Conservation (phyloP, 2,329 filamentous ascomycete genomes). For the Aspergillus sp. region DNA sequence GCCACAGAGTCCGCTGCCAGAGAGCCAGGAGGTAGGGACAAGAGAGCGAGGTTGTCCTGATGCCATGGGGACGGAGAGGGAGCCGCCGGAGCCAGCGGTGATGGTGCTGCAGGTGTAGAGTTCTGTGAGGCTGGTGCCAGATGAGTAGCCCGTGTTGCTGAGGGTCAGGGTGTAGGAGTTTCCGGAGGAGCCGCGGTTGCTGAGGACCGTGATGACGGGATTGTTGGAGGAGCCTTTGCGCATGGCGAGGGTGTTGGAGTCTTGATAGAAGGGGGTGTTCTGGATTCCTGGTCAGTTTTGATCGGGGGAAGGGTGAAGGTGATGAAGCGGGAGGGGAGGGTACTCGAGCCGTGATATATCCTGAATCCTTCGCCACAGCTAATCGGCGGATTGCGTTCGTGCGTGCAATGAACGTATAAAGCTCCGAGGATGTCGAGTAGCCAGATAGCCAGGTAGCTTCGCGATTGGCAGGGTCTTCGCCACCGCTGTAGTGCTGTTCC, state of each 20-base stretch:
- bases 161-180: conserved; percentile 26
- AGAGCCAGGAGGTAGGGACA: neutral
- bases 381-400: conserved; percentile 54
- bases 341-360: conserved; percentile 43
- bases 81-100: neutral
- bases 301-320: no score
- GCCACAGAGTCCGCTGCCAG: neutral
- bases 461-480: conserved; percentile 51
- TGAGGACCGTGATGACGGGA: conserved; percentile 43
- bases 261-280: conserved; percentile 45
- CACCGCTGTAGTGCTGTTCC: conserved; percentile 61
- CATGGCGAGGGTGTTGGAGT: conserved; percentile 45
- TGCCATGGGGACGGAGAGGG: neutral
- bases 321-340: no score
- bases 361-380: conserved; percentile 37
- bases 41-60: neutral
- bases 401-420: conserved; percentile 50
- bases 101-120: conserved; percentile 37
- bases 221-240: conserved; percentile 42
- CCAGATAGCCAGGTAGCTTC: conserved; percentile 59
- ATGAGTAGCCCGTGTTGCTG: conserved; percentile 22
- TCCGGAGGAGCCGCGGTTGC: conserved; percentile 39
- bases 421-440: conserved; percentile 47
- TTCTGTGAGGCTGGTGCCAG: conserved; percentile 27
- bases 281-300: conserved; percentile 8